Conservation (phyloP, 768 basidiomycete genomes). For the Russula virescens region DNA sequence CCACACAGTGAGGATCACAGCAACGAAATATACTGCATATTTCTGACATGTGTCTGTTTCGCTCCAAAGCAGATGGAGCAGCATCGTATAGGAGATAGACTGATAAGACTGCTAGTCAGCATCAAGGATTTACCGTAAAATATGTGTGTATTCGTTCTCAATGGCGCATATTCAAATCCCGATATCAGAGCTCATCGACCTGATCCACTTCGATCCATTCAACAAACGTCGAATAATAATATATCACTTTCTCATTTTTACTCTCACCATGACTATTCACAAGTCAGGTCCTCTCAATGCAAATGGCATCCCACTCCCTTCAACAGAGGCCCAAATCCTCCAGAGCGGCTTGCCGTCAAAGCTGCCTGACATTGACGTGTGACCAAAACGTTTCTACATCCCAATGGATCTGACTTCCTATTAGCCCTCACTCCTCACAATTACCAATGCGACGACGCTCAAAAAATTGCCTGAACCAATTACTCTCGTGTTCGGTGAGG, state of each 20-base stretch:
- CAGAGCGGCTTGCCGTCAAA: slow-evolving; percentile 17
- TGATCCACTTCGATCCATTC: neutral
- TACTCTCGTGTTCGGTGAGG: slow-evolving; percentile 52
- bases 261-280: slow-evolving; percentile 1
- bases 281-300: slow-evolving; percentile 11
- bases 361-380: slow-evolving; percentile 21
- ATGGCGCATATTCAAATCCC: too few relatives aligned
- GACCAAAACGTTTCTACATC: neutral
- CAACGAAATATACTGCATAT: too few relatives aligned
- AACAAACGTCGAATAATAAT: too few relatives aligned
- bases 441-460: slow-evolving; percentile 41
- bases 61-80: too few relatives aligned
- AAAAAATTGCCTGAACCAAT: slow-evolving; percentile 48
- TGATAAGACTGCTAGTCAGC: too few relatives aligned
- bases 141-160: neutral
- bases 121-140: neutral
- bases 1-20: too few relatives aligned
- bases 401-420: neutral
- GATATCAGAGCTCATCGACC: too few relatives aligned
- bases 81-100: too few relatives aligned
- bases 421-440: slow-evolving; percentile 51
- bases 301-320: slow-evolving; percentile 15
- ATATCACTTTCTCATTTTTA: neutral
- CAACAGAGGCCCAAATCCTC: slow-evolving; percentile 10
- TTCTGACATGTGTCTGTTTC: too few relatives aligned